Percentiles rank a stretch among this genome's conserved stretches.
Conservation (phyloP, 805 yeast genomes). For the Yarrowia divulgata region DNA sequence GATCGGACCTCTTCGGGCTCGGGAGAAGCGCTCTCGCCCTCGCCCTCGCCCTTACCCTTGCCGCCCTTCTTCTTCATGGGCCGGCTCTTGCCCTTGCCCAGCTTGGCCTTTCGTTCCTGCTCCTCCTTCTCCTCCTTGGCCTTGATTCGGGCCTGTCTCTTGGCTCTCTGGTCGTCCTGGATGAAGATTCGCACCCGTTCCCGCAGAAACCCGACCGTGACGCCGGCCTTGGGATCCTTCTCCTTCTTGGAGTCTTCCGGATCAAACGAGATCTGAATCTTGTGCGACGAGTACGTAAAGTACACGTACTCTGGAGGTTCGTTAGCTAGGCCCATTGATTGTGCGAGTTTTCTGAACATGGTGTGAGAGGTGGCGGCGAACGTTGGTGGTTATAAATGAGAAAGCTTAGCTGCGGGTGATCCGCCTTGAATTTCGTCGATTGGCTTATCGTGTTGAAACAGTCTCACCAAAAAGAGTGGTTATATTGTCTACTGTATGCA, state of each 20-base stretch:
- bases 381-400: not conserved
- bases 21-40: not conserved
- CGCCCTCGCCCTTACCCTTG: constrained; percentile 23
- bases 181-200: constrained; percentile 63
- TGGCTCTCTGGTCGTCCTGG: constrained; percentile 47
- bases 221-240: constrained; percentile 72
- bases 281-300: constrained; percentile 28
- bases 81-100: constrained; percentile 22
- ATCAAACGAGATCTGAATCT: constrained; percentile 55
- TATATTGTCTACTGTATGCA: no score
- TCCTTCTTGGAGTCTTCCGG: constrained; percentile 74
- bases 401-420: not conserved
- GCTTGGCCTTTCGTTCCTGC: constrained; percentile 13
- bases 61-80: constrained; percentile 11
- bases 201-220: constrained; percentile 69
- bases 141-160: constrained; percentile 41
- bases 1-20: constrained; percentile 9
- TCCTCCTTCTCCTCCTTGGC: constrained; percentile 28
- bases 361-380: not conserved
- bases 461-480: no score
- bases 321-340: constrained; percentile 27
- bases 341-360: constrained; percentile 34
- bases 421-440: not conserved
- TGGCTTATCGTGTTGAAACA: not conserved
- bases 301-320: constrained; percentile 38